A percentile compares a stretch with the other conserved stretches of the same genome.
Conservation (phyloP, 2,329 filamentous ascomycete species). For the Didymella glomerata region DNA sequence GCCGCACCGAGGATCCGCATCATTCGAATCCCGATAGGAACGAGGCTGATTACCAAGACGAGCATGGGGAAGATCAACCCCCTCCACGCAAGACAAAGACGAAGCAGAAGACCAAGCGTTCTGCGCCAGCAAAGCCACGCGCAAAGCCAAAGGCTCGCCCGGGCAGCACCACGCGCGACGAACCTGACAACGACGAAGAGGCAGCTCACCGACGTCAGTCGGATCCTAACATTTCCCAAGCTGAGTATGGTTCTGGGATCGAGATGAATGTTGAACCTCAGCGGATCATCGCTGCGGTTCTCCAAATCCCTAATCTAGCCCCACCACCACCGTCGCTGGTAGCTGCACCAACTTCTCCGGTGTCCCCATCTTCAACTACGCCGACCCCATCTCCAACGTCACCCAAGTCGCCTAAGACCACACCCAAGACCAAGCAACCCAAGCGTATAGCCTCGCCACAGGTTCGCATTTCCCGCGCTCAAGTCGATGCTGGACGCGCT, state of each 20-base stretch:
- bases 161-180: neutral
- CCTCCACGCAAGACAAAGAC: neutral
- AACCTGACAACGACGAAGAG: neutral
- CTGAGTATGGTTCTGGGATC: neutral
- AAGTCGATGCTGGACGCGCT: neutral
- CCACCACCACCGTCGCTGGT: too few species aligned
- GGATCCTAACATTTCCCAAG: neutral
- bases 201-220: constrained; percentile 1
- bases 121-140: neutral
- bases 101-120: neutral
- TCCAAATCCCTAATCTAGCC: neutral
- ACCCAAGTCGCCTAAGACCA: neutral
- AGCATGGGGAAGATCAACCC: neutral
- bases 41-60: neutral
- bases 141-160: neutral
- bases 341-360: too few species aligned
- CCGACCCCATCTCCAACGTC: neutral
- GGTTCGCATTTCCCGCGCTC: neutral
- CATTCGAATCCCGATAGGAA: neutral
- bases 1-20: neutral
- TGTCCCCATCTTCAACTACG: neutral
- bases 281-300: neutral
- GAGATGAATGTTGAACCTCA: neutral
- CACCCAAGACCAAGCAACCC: neutral
- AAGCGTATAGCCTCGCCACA: neutral